Percentiles rank a stretch among this genome's conserved stretches.
Evolutionary conservation across 106 monocot genomes (phyloP).

Genomic region (Xerophyta viscosa): DNA sequence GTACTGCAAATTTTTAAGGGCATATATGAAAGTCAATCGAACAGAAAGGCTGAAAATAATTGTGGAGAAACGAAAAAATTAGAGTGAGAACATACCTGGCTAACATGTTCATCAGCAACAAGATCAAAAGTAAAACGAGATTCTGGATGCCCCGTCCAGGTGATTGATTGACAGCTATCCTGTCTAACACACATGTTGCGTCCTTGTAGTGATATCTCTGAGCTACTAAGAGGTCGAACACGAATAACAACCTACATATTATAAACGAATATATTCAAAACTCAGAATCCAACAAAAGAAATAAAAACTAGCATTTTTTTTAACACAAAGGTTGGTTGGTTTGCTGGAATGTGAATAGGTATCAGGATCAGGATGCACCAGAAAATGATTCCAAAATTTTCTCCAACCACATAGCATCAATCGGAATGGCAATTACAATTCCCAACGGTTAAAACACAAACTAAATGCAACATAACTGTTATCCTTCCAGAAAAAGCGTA

Average conservation of each 20-base stretch:
- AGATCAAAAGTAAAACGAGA: slow-evolving; percentile 93
- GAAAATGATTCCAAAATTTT: too few relatives aligned
- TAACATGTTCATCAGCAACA: slow-evolving; percentile 77
- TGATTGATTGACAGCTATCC: slow-evolving; percentile 61
- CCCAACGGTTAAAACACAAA: slow-evolving; percentile 6
- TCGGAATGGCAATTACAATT: too few relatives aligned
- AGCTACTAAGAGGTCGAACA: slow-evolving; percentile 57
- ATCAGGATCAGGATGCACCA: too few relatives aligned
- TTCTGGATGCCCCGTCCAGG: slow-evolving; percentile 91
- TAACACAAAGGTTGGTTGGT: not conserved
- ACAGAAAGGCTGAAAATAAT: too few relatives aligned
- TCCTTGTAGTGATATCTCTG: slow-evolving; percentile 81
- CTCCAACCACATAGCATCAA: not conserved
- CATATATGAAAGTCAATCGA: too few relatives aligned
- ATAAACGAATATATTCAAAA: not conserved
- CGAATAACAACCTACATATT: slow-evolving; percentile 78
- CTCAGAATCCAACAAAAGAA: not conserved
- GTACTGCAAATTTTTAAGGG: too few relatives aligned
- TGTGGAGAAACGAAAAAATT: too few relatives aligned
- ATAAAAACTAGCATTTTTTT: not conserved
- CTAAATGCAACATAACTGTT: too few relatives aligned
- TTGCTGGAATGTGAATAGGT: too few relatives aligned
- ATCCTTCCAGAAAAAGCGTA: not conserved
- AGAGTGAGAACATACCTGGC: slow-evolving; percentile 42
- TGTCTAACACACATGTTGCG: slow-evolving; percentile 69